These are phyloP conservation scores for Catharanthus roseus DNA, from an alignment of 257 asterid species.

Conservation along the genomic window DNA sequence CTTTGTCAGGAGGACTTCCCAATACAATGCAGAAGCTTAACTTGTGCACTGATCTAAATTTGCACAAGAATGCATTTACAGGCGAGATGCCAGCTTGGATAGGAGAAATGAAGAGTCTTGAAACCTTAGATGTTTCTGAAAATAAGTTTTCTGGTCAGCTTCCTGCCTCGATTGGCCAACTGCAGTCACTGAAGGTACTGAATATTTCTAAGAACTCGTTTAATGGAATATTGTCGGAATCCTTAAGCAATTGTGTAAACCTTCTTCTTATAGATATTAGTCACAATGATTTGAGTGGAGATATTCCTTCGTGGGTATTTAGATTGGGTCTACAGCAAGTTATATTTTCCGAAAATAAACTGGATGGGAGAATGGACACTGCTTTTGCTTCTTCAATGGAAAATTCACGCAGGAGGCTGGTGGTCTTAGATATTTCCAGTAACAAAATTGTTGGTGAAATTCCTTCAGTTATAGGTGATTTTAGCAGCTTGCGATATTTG, in stretches of 20 bases:
- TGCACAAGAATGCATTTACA: constrained; percentile 44
- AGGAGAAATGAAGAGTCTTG: constrained; percentile 68
- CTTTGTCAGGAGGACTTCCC: constrained; percentile 57
- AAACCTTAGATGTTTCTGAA: constrained; percentile 57
- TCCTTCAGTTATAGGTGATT: constrained; percentile 49
- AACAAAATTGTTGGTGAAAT: constrained; percentile 47
- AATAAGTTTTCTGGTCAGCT: constrained; percentile 56
- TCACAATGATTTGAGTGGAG: constrained; percentile 53
- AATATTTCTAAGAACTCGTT: constrained; percentile 56
- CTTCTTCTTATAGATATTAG: constrained; percentile 57
- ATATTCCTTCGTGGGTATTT: constrained; percentile 53
- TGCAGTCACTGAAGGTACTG: constrained; percentile 51
- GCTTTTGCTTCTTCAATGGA: constrained; percentile 41
- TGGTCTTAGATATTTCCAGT: constrained; percentile 51
- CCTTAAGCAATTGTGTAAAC: constrained; percentile 46
- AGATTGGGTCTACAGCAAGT: constrained; percentile 53
- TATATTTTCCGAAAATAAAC: constrained; percentile 45
- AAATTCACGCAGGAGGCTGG: constrained; percentile 42
- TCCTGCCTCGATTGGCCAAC: constrained; percentile 53
- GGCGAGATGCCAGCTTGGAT: constrained; percentile 67
- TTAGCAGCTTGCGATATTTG: constrained; percentile 43
- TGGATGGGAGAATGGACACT: constrained; percentile 43
- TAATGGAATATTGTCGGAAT: constrained; percentile 55
- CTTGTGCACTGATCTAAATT: constrained; percentile 40
- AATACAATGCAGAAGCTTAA: constrained; percentile 64